Evolutionary conservation across 805 yeast species (phyloP).

Genomic region (Metschnikowia chrysomelidarum): DNA sequence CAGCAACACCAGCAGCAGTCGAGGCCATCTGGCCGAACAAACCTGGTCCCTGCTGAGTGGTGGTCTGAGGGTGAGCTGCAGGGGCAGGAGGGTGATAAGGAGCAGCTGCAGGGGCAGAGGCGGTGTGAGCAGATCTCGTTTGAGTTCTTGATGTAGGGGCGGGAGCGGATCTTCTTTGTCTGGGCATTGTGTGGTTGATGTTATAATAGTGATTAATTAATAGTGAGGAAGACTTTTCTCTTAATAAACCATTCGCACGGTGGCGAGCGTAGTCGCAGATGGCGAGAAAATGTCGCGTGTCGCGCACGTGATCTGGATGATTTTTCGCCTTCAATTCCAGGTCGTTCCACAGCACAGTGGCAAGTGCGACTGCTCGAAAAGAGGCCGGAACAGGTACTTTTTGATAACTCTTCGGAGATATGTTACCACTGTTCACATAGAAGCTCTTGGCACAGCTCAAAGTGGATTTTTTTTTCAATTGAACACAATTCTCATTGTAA

Average conservation of each 20-base stretch:
- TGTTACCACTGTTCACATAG: too few species aligned
- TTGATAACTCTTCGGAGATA: too few species aligned
- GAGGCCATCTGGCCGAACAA: conserved; percentile 96
- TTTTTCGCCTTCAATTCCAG: too few species aligned
- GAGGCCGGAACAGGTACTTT: too few species aligned
- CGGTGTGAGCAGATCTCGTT: conserved; percentile 72
- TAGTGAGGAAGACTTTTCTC: conserved; percentile 6
- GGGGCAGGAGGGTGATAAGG: conserved; percentile 29
- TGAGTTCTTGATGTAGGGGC: conserved; percentile 46
- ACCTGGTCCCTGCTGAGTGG: conserved; percentile 65
- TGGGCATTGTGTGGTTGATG: conserved; percentile 34
- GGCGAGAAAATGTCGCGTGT: conserved; percentile 10
- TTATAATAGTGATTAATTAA: conserved; percentile 10
- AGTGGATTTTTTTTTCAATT: too few species aligned
- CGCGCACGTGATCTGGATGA: conserved; percentile 4
- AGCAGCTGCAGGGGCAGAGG: conserved; percentile 52
- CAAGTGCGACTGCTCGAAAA: too few species aligned
- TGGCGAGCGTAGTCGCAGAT: conserved; percentile 6
- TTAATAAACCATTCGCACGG: conserved; percentile 6
- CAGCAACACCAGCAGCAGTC: conserved; percentile 99
- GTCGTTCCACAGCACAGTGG: too few species aligned
- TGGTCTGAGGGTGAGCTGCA: conserved; percentile 46
- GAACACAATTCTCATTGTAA: too few species aligned
- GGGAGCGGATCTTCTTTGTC: conserved; percentile 54
- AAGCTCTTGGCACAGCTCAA: too few species aligned